phyloP scores from a whole-genome alignment of 2,329 filamentous ascomycete genomes.

The Exophiala bonariae region DNA sequence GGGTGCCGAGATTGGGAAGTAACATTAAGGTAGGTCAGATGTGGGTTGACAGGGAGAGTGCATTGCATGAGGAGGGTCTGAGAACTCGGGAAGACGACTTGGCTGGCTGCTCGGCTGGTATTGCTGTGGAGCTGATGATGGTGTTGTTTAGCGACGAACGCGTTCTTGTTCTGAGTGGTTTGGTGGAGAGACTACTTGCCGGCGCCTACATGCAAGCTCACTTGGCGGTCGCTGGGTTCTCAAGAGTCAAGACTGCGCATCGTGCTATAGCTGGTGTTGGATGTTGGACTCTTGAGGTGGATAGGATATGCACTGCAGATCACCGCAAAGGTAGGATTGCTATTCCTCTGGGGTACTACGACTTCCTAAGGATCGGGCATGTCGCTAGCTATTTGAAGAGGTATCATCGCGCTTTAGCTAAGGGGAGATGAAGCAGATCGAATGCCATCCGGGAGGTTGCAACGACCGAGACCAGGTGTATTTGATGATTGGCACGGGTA shows the following conservation, averaged over 20 bases:
- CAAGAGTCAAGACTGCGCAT: constrained; percentile 54
- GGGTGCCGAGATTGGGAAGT: constrained; percentile 60
- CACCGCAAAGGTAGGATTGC: constrained; percentile 39
- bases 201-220: constrained; percentile 52
- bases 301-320: constrained; percentile 41
- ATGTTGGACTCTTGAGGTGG: constrained; percentile 53
- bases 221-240: constrained; percentile 64
- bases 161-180: constrained; percentile 52
- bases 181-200: constrained; percentile 52
- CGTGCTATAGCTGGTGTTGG: constrained; percentile 44
- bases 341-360: constrained; percentile 45
- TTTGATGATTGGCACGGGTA: constrained; percentile 42
- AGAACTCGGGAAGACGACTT: no score
- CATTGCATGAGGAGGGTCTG: constrained; percentile 32
- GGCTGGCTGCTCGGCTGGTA: constrained; percentile 50
- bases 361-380: no score
- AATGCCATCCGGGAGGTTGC: constrained; percentile 42
- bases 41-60: constrained; percentile 55
- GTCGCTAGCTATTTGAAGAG: constrained; percentile 66
- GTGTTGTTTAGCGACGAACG: constrained; percentile 44
- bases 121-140: constrained; percentile 52
- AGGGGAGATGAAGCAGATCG: constrained; percentile 34
- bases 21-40: constrained; percentile 60
- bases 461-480: constrained; percentile 59
- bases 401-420: constrained; percentile 49